Evolutionary conservation across 306 rosid species (phyloP).

Genomic region (Vachellia pachyceras): DNA sequence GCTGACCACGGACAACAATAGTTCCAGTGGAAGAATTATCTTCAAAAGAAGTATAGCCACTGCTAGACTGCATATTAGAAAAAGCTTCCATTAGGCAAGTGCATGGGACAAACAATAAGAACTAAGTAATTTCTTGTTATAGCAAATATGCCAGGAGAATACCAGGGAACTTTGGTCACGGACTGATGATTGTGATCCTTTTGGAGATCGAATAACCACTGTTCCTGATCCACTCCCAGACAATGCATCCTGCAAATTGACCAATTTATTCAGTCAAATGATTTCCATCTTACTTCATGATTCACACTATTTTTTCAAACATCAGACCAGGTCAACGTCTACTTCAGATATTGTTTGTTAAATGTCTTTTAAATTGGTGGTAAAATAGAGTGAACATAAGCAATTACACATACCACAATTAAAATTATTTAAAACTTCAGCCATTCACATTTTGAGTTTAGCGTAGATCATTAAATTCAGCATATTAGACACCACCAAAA

Average conservation of each 20-base stretch:
- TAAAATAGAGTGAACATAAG: background rate
- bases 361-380: background rate
- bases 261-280: background rate
- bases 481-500: background rate
- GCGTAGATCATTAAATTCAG: background rate
- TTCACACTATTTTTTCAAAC: background rate
- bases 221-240: constrained; percentile 21
- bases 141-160: background rate
- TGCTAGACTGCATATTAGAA: background rate
- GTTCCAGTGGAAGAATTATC: constrained; percentile 19
- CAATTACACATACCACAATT: background rate
- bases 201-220: constrained; percentile 13
- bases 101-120: constrained; percentile 11
- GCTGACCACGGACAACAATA: constrained; percentile 24
- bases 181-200: background rate
- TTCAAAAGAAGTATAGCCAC: constrained; percentile 6
- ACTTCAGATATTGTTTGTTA: background rate
- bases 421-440: background rate
- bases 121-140: background rate
- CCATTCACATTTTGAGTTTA: background rate
- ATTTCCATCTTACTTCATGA: constrained; percentile 6
- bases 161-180: constrained; percentile 16
- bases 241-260: constrained; percentile 15
- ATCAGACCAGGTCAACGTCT: background rate
- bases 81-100: background rate